A percentile compares a stretch with the other conserved stretches of the same genome.
phyloP scores from a whole-genome alignment of 805 yeast species.

The Metschnikowia reukaufii region DNA sequence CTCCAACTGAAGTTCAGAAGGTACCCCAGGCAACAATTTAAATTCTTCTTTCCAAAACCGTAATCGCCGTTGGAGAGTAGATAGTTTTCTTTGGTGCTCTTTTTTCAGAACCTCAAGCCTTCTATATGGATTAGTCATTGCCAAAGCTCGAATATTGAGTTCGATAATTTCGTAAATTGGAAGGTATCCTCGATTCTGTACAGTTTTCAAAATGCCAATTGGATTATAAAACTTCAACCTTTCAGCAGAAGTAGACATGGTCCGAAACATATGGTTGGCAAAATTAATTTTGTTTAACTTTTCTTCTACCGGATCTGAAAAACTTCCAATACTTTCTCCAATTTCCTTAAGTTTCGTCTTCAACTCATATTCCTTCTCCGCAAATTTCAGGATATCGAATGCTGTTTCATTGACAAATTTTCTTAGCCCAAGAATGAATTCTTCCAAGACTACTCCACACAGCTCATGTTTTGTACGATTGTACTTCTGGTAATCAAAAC shows the following conservation, averaged over 20 bases:
- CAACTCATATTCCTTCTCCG: too few relatives aligned
- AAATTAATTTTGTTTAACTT: too few relatives aligned
- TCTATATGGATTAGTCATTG: neutral
- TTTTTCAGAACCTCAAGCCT: neutral
- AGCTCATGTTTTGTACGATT: too few relatives aligned
- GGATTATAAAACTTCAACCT: neutral
- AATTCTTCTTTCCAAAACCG: slow-evolving; percentile 3
- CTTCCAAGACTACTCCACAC: too few relatives aligned
- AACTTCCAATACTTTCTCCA: too few relatives aligned
- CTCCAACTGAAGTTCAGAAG: neutral
- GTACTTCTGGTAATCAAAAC: too few relatives aligned
- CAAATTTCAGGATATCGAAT: neutral
- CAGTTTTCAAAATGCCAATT: neutral
- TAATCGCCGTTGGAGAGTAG: neutral
- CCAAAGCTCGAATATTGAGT: neutral
- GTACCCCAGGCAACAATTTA: neutral
- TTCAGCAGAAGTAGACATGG: neutral
- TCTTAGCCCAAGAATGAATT: too few relatives aligned
- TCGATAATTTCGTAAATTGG: neutral
- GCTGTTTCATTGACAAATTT: neutral
- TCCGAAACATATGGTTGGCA: neutral
- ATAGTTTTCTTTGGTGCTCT: neutral
- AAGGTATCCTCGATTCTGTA: neutral
- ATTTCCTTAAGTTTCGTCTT: too few relatives aligned
- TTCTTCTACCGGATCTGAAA: too few relatives aligned